phyloP scores from a whole-genome alignment of 1,139 yeast species.

The Zhuliangozyma blackwelliae region DNA sequence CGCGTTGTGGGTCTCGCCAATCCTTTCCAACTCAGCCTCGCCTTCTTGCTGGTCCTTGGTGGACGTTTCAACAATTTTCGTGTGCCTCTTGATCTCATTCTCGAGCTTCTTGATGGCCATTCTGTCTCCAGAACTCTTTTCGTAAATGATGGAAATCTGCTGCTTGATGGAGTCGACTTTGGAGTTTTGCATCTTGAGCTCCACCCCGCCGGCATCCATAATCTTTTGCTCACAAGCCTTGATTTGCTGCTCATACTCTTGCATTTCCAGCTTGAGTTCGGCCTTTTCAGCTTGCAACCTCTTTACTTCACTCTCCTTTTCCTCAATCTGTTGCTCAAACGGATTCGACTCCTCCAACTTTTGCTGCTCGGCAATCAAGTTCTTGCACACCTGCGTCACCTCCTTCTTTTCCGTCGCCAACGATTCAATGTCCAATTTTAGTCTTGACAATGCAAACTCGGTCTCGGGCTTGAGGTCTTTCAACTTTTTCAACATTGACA shows the following conservation, averaged over 20 bases:
- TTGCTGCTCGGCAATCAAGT: conserved; percentile 36
- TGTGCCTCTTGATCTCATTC: conserved; percentile 58
- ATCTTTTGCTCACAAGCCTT: conserved; percentile 66
- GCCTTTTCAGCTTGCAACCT: conserved; percentile 34
- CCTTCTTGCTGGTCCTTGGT: conserved; percentile 30
- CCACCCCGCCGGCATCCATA: conserved; percentile 90
- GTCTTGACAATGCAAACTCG: conserved; percentile 57
- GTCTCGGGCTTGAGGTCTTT: conserved; percentile 68
- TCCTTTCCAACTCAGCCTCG: conserved; percentile 25
- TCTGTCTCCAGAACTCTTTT: conserved; percentile 59
- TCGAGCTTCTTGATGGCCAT: conserved; percentile 61
- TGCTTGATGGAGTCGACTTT: conserved; percentile 76
- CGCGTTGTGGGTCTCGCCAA: conserved; percentile 27
- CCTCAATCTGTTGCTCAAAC: conserved; percentile 30
- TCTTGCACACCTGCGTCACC: conserved; percentile 30
- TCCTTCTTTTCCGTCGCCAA: conserved; percentile 46
- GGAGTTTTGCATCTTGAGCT: conserved; percentile 72
- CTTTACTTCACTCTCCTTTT: conserved; percentile 34
- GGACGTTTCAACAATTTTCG: conserved; percentile 42
- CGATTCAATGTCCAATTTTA: conserved; percentile 63
- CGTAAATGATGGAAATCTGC: conserved; percentile 57
- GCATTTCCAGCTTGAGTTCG: conserved; percentile 50
- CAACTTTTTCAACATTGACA: conserved; percentile 51
- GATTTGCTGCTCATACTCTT: conserved; percentile 56
- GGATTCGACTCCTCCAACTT: conserved; percentile 19